Conservation (phyloP, 768 basidiomycete species). For the Krasilnikovozyma curviuscula region DNA sequence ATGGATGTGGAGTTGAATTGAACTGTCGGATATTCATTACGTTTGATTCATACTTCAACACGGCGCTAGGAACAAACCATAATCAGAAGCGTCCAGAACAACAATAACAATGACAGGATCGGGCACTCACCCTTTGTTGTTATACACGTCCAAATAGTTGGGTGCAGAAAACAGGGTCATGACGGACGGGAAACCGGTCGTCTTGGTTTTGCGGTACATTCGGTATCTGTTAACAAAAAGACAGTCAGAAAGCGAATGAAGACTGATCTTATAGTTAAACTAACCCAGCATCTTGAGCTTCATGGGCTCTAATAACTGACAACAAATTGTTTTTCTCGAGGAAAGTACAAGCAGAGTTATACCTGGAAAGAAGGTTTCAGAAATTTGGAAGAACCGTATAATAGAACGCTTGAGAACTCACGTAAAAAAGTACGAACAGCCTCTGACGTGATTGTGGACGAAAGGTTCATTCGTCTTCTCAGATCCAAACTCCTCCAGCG, state of each 20-base stretch:
- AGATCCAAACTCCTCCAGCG: conserved; percentile 87
- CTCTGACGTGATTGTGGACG: conserved; percentile 87
- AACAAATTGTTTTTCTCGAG: conserved; percentile 89
- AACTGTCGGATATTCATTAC: conserved; percentile 49
- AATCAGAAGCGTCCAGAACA: background rate
- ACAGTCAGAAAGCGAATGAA: too few relatives aligned
- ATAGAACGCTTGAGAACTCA: conserved; percentile 26
- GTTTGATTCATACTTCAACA: conserved; percentile 96
- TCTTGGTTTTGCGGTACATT: conserved; percentile 98
- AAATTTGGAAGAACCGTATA: background rate
- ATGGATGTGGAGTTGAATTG: conserved; percentile 10
- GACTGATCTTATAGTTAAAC: too few relatives aligned
- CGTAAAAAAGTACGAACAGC: conserved; percentile 96
- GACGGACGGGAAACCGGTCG: conserved; percentile 94
- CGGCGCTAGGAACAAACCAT: conserved; percentile 32
- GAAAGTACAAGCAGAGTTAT: conserved; percentile 92
- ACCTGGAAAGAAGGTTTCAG: conserved; percentile 33
- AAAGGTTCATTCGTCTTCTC: conserved; percentile 75
- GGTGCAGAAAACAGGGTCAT: conserved; percentile 99
- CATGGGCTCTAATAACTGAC: conserved; percentile 92
- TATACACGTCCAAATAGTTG: conserved; percentile 54
- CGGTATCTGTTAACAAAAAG: conserved; percentile 43
- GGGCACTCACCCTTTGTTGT: conserved; percentile 76
- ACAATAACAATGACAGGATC: too few relatives aligned
- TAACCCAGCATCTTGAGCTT: conserved; percentile 76